Conservation (phyloP, 2,329 filamentous ascomycete genomes). For the Alternaria solani region DNA sequence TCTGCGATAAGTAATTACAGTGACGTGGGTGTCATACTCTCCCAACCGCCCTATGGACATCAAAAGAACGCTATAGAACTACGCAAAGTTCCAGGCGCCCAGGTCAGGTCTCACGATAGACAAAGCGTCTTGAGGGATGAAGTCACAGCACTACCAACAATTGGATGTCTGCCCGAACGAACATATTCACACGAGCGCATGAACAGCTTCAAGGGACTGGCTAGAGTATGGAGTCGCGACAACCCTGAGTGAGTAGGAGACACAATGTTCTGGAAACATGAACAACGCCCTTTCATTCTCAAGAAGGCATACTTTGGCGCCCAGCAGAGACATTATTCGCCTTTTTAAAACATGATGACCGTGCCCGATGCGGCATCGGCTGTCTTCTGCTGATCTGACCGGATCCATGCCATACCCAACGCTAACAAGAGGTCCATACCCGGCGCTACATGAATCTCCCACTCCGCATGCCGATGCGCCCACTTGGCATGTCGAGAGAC, state of each 20-base stretch:
- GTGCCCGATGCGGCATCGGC: slow-evolving; percentile 17
- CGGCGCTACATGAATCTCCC: slow-evolving; percentile 25
- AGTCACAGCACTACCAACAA: slow-evolving; percentile 25
- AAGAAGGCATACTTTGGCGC: no score
- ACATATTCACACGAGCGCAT: slow-evolving; percentile 8
- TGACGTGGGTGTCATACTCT: slow-evolving; percentile 12
- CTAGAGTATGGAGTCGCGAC: slow-evolving; percentile 2
- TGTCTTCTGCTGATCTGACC: slow-evolving; percentile 25
- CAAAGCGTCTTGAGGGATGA: background rate
- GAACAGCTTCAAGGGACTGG: background rate
- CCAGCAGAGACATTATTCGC: background rate
- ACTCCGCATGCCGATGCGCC: slow-evolving; percentile 15
- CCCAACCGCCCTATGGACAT: slow-evolving; percentile 14
- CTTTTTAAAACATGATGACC: background rate
- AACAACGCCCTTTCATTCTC: background rate
- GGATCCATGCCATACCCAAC: slow-evolving; percentile 25
- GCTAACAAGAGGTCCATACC: slow-evolving; percentile 34
- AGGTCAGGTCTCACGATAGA: background rate
- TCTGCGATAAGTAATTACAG: slow-evolving; percentile 24
- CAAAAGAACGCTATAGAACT: slow-evolving; percentile 6
- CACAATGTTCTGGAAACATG: background rate
- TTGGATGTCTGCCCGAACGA: slow-evolving; percentile 27
- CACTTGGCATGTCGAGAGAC: slow-evolving; percentile 17
- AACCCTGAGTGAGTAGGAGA: background rate
- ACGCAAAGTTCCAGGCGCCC: background rate